Evolutionary conservation across 2,329 filamentous ascomycete species (phyloP).

Genomic region (Fusarium xylarioides): DNA sequence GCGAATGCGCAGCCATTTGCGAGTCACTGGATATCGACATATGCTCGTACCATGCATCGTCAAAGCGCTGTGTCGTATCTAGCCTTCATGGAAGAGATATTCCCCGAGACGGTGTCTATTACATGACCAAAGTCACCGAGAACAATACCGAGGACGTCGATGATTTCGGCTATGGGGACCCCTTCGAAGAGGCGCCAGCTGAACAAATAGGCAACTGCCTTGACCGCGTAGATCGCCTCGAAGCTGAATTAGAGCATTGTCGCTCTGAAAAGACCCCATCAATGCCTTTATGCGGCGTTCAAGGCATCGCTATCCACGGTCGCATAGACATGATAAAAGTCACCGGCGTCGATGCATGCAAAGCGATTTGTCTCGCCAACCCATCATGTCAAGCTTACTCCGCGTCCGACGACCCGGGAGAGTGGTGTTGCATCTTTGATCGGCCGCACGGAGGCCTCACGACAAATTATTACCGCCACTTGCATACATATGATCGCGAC

Average conservation of each 20-base stretch:
- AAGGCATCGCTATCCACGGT: not conserved
- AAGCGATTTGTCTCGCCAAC: not conserved
- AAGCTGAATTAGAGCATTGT: not conserved
- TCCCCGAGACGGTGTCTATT: not conserved
- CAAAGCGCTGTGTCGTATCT: not conserved
- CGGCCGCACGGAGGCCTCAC: not conserved
- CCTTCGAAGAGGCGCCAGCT: not conserved
- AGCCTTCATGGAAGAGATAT: not conserved
- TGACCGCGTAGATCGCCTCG: not conserved
- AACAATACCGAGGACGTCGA: fast-evolving
- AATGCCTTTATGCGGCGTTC: not conserved
- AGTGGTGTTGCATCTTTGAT: not conserved
- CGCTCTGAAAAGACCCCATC: not conserved
- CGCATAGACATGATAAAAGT: not conserved
- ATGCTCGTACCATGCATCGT: not conserved
- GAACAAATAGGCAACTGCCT: not conserved
- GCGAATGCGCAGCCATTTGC: not conserved
- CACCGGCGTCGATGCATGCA: not conserved
- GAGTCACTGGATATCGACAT: not conserved
- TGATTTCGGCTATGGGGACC: not conserved
- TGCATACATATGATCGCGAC: not conserved
- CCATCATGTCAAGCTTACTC: not conserved
- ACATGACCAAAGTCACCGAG: not conserved
- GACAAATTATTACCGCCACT: fast-evolving
- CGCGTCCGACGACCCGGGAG: not conserved